Evolutionary conservation across 495 filamentous ascomycete genomes (phyloP), one percentile per base, ranked within the genome.

Genomic region (Neurospora intermedia): DNA sequence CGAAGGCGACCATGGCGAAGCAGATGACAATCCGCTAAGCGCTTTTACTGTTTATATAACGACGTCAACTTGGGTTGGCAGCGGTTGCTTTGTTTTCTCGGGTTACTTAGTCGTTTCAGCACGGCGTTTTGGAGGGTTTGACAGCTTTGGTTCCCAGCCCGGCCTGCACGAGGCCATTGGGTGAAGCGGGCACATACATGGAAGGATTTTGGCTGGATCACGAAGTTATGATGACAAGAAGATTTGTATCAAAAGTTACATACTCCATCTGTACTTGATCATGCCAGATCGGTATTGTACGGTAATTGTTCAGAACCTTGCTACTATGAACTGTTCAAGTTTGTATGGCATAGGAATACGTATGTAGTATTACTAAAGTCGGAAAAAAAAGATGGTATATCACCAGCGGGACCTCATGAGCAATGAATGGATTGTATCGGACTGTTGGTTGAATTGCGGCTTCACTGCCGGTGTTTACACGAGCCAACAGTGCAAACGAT

Each of bases 21-120:
- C 93, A 94, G 81, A 97, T 97, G 93, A 98, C 96, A 70, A 98
- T 98, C 81, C 93, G 95, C 73, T 98, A 91, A 86, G 76, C 7
- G 45, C 40, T 45, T 23, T 18, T 43, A 16, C 18, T 40, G 46
- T 54, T 70, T 23, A 46, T 75, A 31, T 27, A 48, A 73, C 43
- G 59, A 66, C 69, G 69, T 69, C 69, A 71, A 72, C 69, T 40
- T 69, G 42, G 70, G 70, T 77, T 81, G 78, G 74, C 77, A 84
- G 82, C 81, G 80, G 84, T 74, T 74, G 75, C 74, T 81, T 81
- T 79, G 73, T 74, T 81, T 81, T 80, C 78, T 80, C 78, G 78
- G 78, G 23, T 75, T 75, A 80, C 78, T 81, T 78, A 77, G 75
- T 78, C 78, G 70, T 78, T 77, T 84, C 81, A 83, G 84, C 82